Conservation (phyloP, 176 grass and related monocot genomes). For the Bonia amplexicaulis region DNA sequence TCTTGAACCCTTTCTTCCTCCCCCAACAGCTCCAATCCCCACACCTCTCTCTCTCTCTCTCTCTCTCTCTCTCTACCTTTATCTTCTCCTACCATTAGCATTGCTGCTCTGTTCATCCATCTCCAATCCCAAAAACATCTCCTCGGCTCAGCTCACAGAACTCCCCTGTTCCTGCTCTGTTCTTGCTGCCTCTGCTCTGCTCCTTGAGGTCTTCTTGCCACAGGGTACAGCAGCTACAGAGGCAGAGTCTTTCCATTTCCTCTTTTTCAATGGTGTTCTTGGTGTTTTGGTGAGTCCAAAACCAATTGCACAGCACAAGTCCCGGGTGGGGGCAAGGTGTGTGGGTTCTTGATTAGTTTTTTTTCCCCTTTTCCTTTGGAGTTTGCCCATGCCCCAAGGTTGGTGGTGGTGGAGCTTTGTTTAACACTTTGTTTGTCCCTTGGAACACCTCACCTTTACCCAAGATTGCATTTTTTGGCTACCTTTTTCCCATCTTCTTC, state of each 20-base stretch:
- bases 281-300: background rate
- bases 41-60: background rate
- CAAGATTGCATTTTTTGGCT: background rate
- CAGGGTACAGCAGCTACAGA: slow-evolving; percentile 9
- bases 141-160: slow-evolving; percentile 7
- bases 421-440: background rate
- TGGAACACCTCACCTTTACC: background rate
- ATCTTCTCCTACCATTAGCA: background rate
- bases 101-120: slow-evolving; percentile 15
- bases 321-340: slow-evolving; percentile 1
- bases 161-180: slow-evolving; percentile 21
- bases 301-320: background rate
- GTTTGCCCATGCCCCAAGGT: slow-evolving; percentile 10
- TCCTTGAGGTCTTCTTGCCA: slow-evolving; percentile 31
- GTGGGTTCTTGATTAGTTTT: slow-evolving; percentile 1
- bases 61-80: background rate
- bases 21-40: slow-evolving; percentile 8
- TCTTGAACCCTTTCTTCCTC: slow-evolving; percentile 44
- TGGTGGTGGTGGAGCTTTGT: slow-evolving; percentile 21
- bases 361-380: background rate
- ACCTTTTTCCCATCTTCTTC: background rate
- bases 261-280: slow-evolving; percentile 20
- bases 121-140: slow-evolving; percentile 16
- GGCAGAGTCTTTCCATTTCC: background rate
- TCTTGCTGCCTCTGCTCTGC: slow-evolving; percentile 19